Base-by-base conservation (phyloP, 768 basidiomycete species). In the Dentipellis sp. region DNA sequence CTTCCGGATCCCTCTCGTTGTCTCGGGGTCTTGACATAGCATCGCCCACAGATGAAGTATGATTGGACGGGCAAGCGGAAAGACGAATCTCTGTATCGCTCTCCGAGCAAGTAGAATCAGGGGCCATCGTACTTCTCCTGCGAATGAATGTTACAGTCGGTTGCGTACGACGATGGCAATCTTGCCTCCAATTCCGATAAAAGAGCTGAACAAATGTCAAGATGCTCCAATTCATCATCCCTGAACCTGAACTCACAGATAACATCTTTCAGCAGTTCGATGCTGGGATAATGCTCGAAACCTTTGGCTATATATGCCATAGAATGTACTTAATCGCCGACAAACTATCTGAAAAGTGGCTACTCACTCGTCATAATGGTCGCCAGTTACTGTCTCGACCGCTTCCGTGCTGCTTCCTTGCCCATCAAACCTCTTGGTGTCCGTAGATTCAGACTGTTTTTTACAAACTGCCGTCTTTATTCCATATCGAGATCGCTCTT, bases 331-430 rank as follows among this genome's bases (percentile, higher is more conserved):
- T 19, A 45, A 17, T 9, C 3, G 36, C 29, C 29, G 29, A 29
- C 29, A 19, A 19, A 1, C 14, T 10, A 29, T 29, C 29, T 3
- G 10, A 19, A 22, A 12, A 42, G 34, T 10, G 50, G 23, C n/a
- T 10, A 78, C 91, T 66, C 67, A 95, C 94, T 97, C 93, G 68
- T 97, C 91, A 64, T 98, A 98, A 70, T 98, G 94, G 69, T 98
- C 94, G 40, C 94, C 94, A 52, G 97, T 98, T 55, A 92, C 92
- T 0, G 94, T 97, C 69, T 98, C 94, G 17, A 98, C 94, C 0
- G 94, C 94, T 69, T 98, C 94, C 0, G 94, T 98, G 94, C 93
- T 11, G 94, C 92, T 62, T 97, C 88, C 65, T 83, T 88, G 38
- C 94, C 89, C 80, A 95, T 77, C 19, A 95, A 70, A n/a, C n/a